These are phyloP conservation scores for Hypholoma fasciculare DNA, from an alignment of 768 basidiomycete species.

Conservation along the genomic window DNA sequence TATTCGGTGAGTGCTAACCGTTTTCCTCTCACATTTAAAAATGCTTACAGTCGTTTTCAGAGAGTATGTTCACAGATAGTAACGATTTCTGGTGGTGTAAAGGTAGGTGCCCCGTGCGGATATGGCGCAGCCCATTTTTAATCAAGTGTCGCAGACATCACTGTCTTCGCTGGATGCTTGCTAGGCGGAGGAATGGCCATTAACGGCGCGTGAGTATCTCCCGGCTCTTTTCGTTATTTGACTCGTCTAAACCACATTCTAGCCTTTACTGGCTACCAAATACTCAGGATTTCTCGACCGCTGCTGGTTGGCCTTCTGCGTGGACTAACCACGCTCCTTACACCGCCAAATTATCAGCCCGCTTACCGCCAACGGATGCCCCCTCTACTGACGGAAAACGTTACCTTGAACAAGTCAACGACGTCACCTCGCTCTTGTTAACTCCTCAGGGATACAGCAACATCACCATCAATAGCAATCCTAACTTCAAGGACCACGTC, in stretches of 20 bases:
- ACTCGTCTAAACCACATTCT: not conserved
- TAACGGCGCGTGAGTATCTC: constrained; percentile 55
- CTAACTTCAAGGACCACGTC: constrained; percentile 57
- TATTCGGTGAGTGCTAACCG: constrained; percentile 39
- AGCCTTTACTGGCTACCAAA: constrained; percentile 57
- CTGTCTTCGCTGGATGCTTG: constrained; percentile 63
- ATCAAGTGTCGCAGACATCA: constrained; percentile 40
- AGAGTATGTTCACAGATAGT: constrained; percentile 61
- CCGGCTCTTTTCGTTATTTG: not conserved
- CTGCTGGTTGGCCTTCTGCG: constrained; percentile 51
- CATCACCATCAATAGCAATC: constrained; percentile 55
- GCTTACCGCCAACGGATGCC: constrained; percentile 56
- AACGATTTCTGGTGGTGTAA: constrained; percentile 68
- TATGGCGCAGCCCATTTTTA: not conserved
- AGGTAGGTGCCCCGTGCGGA: constrained; percentile 27
- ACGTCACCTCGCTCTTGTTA: constrained; percentile 45
- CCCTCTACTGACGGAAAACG: constrained; percentile 62
- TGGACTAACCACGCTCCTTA: constrained; percentile 56
- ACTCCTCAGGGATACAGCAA: constrained; percentile 48
- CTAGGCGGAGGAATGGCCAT: constrained; percentile 64
- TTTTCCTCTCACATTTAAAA: not conserved
- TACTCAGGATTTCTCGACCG: constrained; percentile 49
- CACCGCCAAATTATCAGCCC: constrained; percentile 45
- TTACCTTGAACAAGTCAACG: constrained; percentile 52
- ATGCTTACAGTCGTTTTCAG: constrained; percentile 19